These are phyloP conservation scores for Cryptococcus sp. DNA, from an alignment of 1,284 basidiomycete genomes.

Conservation along the genomic window DNA sequence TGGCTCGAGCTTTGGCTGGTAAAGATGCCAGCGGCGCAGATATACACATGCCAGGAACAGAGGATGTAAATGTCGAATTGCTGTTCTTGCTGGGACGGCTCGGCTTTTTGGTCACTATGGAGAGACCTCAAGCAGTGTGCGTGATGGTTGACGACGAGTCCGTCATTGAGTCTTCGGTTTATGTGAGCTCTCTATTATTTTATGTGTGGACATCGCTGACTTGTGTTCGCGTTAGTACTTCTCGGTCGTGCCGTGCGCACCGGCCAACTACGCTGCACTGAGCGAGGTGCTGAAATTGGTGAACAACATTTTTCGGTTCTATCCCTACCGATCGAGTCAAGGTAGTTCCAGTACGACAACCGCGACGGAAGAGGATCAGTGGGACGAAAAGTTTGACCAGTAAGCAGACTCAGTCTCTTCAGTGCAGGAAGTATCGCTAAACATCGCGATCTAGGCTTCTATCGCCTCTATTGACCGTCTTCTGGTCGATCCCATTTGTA, in stretches of 20 bases:
- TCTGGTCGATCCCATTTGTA: slow-evolving; percentile 31
- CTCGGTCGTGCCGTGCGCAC: slow-evolving; percentile 12
- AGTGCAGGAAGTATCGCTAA: not conserved
- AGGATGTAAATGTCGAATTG: slow-evolving; percentile 24
- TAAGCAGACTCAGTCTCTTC: slow-evolving; percentile 18
- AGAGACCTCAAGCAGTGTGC: slow-evolving; percentile 31
- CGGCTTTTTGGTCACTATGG: slow-evolving; percentile 45
- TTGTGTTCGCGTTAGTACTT: slow-evolving; percentile 21
- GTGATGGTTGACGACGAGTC: slow-evolving; percentile 41
- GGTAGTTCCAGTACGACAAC: not conserved
- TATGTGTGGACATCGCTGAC: not conserved
- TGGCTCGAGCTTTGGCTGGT: slow-evolving; percentile 33
- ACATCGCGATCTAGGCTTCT: slow-evolving; percentile 23
- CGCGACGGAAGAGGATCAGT: slow-evolving; percentile 18
- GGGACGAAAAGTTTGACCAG: slow-evolving; percentile 40
- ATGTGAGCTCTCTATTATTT: slow-evolving; percentile 28
- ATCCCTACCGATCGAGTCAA: slow-evolving; percentile 22
- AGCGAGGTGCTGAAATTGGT: slow-evolving; percentile 49
- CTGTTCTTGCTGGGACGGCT: slow-evolving; percentile 46
- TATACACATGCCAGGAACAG: slow-evolving; percentile 2
- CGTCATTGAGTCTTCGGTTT: slow-evolving; percentile 32
- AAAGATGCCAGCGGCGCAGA: slow-evolving; percentile 14
- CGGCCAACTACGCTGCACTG: slow-evolving; percentile 32
- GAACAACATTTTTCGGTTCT: slow-evolving; percentile 44
- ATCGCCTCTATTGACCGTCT: slow-evolving; percentile 30